Evolutionary conservation across 2,329 filamentous ascomycete species (phyloP), one percentile per base, ranked within the genome.

Genomic region (Monosporascus sp.): DNA sequence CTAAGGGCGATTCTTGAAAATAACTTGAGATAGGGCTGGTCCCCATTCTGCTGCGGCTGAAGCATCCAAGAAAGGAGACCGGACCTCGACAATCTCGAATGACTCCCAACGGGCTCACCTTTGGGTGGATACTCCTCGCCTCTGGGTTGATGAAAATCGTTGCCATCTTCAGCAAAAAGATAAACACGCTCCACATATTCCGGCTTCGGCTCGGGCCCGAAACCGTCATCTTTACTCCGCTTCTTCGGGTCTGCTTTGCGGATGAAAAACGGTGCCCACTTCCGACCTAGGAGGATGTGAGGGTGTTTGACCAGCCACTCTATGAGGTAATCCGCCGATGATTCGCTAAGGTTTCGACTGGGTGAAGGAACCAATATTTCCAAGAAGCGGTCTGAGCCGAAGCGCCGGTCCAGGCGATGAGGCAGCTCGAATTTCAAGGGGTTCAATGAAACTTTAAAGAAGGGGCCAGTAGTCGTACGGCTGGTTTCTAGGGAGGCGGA

Each of bases 1-100:
- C 80, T 81, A 1, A 85, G 68, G 2, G 76, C 66, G 40, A 85
- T 76, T 9, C 83, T 76, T 0, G 81, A 79, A 57, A 85, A 87
- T 0, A 85, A 66, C 57, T 86, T 87, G 2, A 80, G 67, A 5
- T 74, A 69, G 0, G 76, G 69, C 54, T 85, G 77, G 0, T 64
- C 8, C 3, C 66, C 59, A 53, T 82, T 85, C 1, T 66, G 54
- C 3, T 69, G 60, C 2, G 77, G 64, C 22, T 76, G 71, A 27
- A 85, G 65, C 0, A 83, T 72, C 80, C 80, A 84, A 26, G 77
- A 68, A 2, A 85, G 59, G 56, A 86, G 71, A 1, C 69, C 61
- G 76, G 37, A 76, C 51, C 55, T 65, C 46, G 51, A 49, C 63
- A 68, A 64, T 43, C 53, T 64, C 3, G 64, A 66, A 46, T 68